Evolutionary conservation across 2,329 filamentous ascomycete species (phyloP).

Genomic region (Uncinocarpus reesii): DNA sequence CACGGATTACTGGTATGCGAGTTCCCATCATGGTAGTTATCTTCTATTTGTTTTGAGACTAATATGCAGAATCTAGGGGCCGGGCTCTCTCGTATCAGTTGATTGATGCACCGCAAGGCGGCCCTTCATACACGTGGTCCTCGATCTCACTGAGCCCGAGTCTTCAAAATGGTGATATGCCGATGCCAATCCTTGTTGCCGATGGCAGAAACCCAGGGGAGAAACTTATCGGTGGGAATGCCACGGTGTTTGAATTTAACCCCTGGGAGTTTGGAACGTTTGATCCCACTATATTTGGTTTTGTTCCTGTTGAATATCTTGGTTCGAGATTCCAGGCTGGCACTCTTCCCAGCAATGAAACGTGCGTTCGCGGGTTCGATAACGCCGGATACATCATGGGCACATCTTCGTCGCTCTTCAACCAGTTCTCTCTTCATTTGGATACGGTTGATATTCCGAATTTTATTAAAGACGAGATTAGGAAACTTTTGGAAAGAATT

Average conservation of each 20-base stretch:
- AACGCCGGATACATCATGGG: slow-evolving; percentile 76
- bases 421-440: slow-evolving; percentile 59
- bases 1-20: slow-evolving; percentile 68
- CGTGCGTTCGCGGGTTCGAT: slow-evolving; percentile 70
- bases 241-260: slow-evolving; percentile 67
- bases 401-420: slow-evolving; percentile 77
- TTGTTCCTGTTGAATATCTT: slow-evolving; percentile 59
- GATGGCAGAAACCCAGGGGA: slow-evolving; percentile 57
- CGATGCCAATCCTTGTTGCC: slow-evolving; percentile 63
- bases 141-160: slow-evolving; percentile 56
- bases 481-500: slow-evolving; percentile 45
- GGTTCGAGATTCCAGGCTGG: slow-evolving; percentile 63
- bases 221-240: slow-evolving; percentile 54
- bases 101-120: slow-evolving; percentile 64
- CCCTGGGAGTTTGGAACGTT: slow-evolving; percentile 70
- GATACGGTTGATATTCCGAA: slow-evolving; percentile 44
- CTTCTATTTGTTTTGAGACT: too few relatives aligned
- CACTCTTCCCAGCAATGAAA: slow-evolving; percentile 43
- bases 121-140: slow-evolving; percentile 69
- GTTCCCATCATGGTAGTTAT: too few relatives aligned
- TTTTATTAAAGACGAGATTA: slow-evolving; percentile 44
- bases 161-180: slow-evolving; percentile 55
- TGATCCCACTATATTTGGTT: slow-evolving; percentile 62
- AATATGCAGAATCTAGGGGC: slow-evolving; percentile 36
- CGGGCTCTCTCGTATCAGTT: slow-evolving; percentile 79